Evolutionary conservation across 768 basidiomycete genomes (phyloP).

Genomic region (Tricholoma hemisulphureum): DNA sequence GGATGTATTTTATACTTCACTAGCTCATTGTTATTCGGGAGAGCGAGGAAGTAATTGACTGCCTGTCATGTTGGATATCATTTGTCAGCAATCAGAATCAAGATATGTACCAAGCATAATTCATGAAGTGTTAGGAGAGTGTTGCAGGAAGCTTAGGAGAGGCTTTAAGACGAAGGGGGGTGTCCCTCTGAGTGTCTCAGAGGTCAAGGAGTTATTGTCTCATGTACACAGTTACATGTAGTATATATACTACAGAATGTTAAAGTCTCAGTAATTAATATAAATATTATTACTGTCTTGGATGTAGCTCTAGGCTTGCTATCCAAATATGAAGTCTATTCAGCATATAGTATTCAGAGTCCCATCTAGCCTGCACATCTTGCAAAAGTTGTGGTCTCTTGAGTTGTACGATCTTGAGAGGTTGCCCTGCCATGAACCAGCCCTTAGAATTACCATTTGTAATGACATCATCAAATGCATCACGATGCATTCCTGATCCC

Average conservation of each 20-base stretch:
- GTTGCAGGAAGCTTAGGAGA: no score
- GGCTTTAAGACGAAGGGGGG: no score
- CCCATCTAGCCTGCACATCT: slow-evolving; percentile 17
- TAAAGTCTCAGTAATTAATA: no score
- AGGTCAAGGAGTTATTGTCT: no score
- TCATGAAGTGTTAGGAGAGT: no score
- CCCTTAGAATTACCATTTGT: not conserved
- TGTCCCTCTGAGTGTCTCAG: no score
- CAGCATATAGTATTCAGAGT: slow-evolving; percentile 15
- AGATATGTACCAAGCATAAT: slow-evolving; percentile 9
- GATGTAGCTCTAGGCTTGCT: no score
- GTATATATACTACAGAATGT: no score
- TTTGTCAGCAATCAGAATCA: slow-evolving; percentile 5
- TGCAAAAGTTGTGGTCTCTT: slow-evolving; percentile 6
- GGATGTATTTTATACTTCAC: slow-evolving; percentile 5
- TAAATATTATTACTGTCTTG: no score
- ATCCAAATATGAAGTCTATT: no score
- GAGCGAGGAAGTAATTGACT: slow-evolving; percentile 3
- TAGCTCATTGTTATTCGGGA: not conserved
- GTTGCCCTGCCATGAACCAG: not conserved
- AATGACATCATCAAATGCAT: not conserved
- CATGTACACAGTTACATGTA: no score
- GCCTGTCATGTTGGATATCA: no score
- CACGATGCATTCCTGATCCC: not conserved
- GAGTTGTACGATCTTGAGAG: not conserved